Evolutionary conservation across 2,329 filamentous ascomycete genomes (phyloP).

Genomic region (Diaporthe longicolla): DNA sequence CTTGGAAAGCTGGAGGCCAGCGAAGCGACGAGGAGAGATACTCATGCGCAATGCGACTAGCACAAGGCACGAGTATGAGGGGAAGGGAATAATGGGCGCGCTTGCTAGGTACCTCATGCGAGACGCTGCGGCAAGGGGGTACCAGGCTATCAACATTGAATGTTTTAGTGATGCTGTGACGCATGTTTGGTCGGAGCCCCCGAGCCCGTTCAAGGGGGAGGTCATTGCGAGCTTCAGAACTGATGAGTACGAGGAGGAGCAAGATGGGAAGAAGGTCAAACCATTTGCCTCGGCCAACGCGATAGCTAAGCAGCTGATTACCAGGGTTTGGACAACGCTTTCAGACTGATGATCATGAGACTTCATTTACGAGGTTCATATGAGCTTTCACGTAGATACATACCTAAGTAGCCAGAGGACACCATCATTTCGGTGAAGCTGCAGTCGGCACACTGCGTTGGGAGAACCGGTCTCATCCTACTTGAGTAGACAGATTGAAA

Average conservation of each 20-base stretch:
- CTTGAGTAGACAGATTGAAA: too few relatives aligned
- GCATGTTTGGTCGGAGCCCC: conserved; percentile 48
- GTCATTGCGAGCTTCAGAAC: conserved; percentile 13
- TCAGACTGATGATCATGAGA: not conserved
- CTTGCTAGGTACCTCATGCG: conserved; percentile 47
- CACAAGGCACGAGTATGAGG: conserved; percentile 49
- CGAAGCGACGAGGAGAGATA: conserved; percentile 47
- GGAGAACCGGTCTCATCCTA: too few relatives aligned
- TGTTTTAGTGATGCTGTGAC: conserved; percentile 46
- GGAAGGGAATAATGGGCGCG: conserved; percentile 46
- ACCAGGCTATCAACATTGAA: conserved; percentile 48
- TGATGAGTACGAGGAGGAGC: conserved; percentile 34
- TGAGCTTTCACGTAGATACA: not conserved
- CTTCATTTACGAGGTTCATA: too few relatives aligned
- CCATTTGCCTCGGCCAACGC: not conserved
- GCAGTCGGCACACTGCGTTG: too few relatives aligned
- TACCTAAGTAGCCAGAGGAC: not conserved
- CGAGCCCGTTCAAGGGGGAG: conserved; percentile 45
- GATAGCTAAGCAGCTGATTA: conserved; percentile 17
- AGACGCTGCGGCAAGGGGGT: conserved; percentile 45
- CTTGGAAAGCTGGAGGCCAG: conserved; percentile 43
- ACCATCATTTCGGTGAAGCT: not conserved
- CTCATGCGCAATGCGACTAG: conserved; percentile 48
- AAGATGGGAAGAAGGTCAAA: conserved; percentile 17
- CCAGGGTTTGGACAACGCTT: conserved; percentile 32